A percentile compares a stretch with the other conserved stretches of the same genome.
Evolutionary conservation across 2,329 filamentous ascomycete genomes (phyloP).

Genomic region (Metarhizium album): DNA sequence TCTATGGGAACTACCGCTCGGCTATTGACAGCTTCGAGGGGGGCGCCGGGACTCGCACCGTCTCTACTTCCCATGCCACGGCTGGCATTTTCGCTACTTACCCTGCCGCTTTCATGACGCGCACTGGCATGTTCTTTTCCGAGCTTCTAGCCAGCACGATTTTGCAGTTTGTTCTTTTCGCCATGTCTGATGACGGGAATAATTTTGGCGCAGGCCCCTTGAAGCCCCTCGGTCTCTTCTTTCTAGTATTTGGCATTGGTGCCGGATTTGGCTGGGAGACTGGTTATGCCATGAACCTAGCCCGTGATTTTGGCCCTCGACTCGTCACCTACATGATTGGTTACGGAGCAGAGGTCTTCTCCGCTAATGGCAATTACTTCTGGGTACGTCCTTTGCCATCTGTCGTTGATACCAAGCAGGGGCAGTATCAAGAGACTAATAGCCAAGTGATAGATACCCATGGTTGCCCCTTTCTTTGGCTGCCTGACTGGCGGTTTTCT

Average conservation of each 20-base stretch:
- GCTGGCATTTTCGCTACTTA: constrained; percentile 67
- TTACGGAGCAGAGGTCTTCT: constrained; percentile 58
- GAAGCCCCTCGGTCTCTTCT: constrained; percentile 54
- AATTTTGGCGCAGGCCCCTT: constrained; percentile 45
- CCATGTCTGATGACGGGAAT: constrained; percentile 44
- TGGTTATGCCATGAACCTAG: constrained; percentile 64
- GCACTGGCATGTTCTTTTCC: constrained; percentile 57
- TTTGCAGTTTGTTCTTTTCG: constrained; percentile 63
- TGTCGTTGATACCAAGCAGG: background rate
- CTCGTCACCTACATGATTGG: constrained; percentile 57
- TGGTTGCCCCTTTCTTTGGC: constrained; percentile 60
- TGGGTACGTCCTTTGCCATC: constrained; percentile 38
- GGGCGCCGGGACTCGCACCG: constrained; percentile 47
- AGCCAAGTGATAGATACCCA: constrained; percentile 43
- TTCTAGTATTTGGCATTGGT: constrained; percentile 63
- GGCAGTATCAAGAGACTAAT: constrained; percentile 1
- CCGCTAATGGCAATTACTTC: constrained; percentile 59
- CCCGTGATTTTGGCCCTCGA: constrained; percentile 60
- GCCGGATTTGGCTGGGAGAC: constrained; percentile 69
- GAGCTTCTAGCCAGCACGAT: constrained; percentile 59
- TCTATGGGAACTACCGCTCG: constrained; percentile 53
- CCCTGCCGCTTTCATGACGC: constrained; percentile 54
- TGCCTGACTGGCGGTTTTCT: constrained; percentile 52
- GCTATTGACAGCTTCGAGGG: constrained; percentile 57
- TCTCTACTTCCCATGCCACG: constrained; percentile 46